A percentile compares a stretch with the other conserved stretches of the same genome.
These are phyloP conservation scores for Taiozyma sp. DNA, from an alignment of 1,139 yeast species.

Conservation along the genomic window DNA sequence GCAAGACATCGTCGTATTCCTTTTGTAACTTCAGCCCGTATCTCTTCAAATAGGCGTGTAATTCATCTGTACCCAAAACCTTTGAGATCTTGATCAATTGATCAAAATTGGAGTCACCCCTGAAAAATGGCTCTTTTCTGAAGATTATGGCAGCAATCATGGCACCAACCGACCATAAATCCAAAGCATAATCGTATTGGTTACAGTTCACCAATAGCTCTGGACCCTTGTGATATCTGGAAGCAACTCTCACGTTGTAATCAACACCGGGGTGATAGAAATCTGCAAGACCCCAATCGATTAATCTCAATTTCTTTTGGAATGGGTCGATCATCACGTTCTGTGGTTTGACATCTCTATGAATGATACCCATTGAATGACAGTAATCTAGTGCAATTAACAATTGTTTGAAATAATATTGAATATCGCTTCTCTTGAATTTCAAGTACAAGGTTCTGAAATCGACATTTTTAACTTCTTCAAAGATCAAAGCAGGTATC, in stretches of 20 bases:
- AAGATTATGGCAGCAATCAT: conserved; percentile 97
- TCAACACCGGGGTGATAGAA: conserved; percentile 94
- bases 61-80: conserved; percentile 86
- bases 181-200: conserved; percentile 91
- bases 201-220: conserved; percentile 91
- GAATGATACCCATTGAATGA: conserved; percentile 98
- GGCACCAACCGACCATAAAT: conserved; percentile 96
- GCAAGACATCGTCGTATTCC: conserved; percentile 75
- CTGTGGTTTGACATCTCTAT: conserved; percentile 97
- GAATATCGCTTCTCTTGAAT: conserved; percentile 75
- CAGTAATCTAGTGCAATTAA: conserved; percentile 88
- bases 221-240: conserved; percentile 98
- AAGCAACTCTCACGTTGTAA: conserved; percentile 95
- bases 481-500: conserved; percentile 93
- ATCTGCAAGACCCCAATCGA: conserved; percentile 99
- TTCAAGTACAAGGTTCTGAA: conserved; percentile 91
- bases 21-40: conserved; percentile 74
- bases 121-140: conserved; percentile 95
- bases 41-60: conserved; percentile 66
- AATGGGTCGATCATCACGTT: conserved; percentile 97
- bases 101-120: conserved; percentile 93
- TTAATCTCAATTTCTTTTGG: conserved; percentile 64
- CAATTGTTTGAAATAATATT: conserved; percentile 85
- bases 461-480: conserved; percentile 85
- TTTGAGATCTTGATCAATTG: conserved; percentile 93